Base-by-base conservation (phyloP, 495 filamentous ascomycete genomes). In the Neurospora africana region DNA sequence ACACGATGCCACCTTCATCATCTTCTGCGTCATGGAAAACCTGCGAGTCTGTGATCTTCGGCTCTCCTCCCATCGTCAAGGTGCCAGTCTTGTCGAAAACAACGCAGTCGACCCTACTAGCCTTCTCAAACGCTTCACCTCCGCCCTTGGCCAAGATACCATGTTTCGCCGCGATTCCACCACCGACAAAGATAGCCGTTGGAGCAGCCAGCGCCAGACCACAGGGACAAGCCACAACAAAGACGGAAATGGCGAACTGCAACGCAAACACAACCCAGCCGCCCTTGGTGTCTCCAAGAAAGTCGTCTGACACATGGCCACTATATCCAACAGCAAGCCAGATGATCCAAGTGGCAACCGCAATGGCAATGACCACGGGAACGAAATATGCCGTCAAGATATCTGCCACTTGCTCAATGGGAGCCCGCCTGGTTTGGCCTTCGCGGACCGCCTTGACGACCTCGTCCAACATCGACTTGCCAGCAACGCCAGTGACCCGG, bases 81-180 rank as follows among this genome's bases (percentile, higher is more conserved):
- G 95, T 98, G 0, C 95, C 95, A 0, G 95, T 98, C 83, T 98
- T 98, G 83, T 98, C 95, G 76, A 98, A 98, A 17, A 98, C 93
- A 27, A 98, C 89, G 70, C 89, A 90, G 78, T 96, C 92, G 8
- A 98, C 85, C 5, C 85, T 85, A 74, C 93, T 96, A 13, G 95
- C 94, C 82, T 96, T 94, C 80, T 98, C 92, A 76, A 98, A 98
- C 1, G 95, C 95, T 77, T 97, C 93, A 33, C 95, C 95, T 21
- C 95, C 95, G n/a, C 95, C 95, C 79, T 95, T 95, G 72, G 94
- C 95, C 4, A 98, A 82, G 68, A 98, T 96, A 6, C 95, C 95
- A 76, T 94, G 83, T 74, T 91, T 90, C 4, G 95, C 95, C 17
- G 95, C 95, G 4, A 98, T 79, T 0, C 93, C 95, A 69, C 92